Evolutionary conservation across 441 rosid species (phyloP), one percentile per base, ranked within the genome.

Genomic region (Syzygium malaccense): DNA sequence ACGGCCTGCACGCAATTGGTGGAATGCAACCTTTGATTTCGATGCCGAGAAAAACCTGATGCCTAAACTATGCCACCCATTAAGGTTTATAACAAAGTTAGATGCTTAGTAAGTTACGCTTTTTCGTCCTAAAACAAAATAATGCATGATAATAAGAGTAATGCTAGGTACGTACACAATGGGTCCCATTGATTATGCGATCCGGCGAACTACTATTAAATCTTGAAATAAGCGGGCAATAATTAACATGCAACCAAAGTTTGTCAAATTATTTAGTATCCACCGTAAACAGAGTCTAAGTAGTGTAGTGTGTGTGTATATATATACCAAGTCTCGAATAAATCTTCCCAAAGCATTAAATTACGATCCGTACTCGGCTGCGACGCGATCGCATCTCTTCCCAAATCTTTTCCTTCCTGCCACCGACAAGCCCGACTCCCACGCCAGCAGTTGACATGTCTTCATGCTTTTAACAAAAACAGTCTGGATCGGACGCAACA

Each of bases 341-440:
- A 71, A 33, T 20, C 49, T 71, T 33, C 49, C 80, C 80, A 4
- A 37, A 25, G 87, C 87, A 68, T 85, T 91, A n/a, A 89, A 88
- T 88, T 89, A 51, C 20, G 93, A 93, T 92, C 96, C 95, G 93
- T 28, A 71, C 91, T 90, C 91, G 90, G 87, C 93, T 90, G 90
- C 94, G 91, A 86, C 88, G 86, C 90, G 60, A n/a, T 30, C 93
- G 95, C 90, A 86, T 83, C 88, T 30, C 84, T 64, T 15, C 28
- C 49, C 5, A 60, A 85, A 88, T 89, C 86, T 55, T 83, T 83
- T 49, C 85, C 80, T 80, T 87, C 55, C 85, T 62, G 87, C 92
- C 94, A 86, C 92, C 37, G 54, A 18, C 80, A 64, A 25, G 60
- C 37, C 23, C 23, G 25, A 51, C 93, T 86, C 92, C 90, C 57